Evolutionary conservation across 2,329 filamentous ascomycete genomes (phyloP).

Genomic region (Ophiostoma pallidulum): DNA sequence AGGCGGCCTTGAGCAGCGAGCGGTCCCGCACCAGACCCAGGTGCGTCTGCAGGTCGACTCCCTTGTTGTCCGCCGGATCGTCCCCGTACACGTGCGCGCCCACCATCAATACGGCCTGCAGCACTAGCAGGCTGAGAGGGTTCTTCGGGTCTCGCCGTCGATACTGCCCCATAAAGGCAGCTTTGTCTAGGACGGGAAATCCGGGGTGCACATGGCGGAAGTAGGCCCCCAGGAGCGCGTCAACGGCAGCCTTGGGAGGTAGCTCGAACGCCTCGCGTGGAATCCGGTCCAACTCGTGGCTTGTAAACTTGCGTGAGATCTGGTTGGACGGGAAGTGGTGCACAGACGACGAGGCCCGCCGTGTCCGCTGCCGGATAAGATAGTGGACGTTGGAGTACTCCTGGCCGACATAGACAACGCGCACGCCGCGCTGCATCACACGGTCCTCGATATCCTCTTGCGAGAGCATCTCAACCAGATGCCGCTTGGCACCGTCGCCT

Average conservation of each 20-base stretch:
- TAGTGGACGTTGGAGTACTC: constrained; percentile 48
- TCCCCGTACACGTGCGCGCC: constrained; percentile 41
- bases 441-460: constrained; percentile 14
- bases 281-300: constrained; percentile 33
- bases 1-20: constrained; percentile 30
- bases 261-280: constrained; percentile 39
- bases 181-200: constrained; percentile 76
- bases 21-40: background rate
- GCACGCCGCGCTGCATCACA: constrained; percentile 14
- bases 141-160: constrained; percentile 56
- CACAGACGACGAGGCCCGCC: constrained; percentile 17
- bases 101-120: constrained; percentile 73
- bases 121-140: constrained; percentile 74
- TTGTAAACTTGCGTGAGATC: constrained; percentile 31
- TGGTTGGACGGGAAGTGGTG: constrained; percentile 32
- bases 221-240: constrained; percentile 48
- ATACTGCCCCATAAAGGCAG: constrained; percentile 72
- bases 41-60: background rate
- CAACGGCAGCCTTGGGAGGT: constrained; percentile 37
- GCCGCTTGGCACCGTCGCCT: constrained; percentile 7
- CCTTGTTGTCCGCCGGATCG: too few species aligned
- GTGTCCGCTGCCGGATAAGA: constrained; percentile 38
- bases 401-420: constrained; percentile 43
- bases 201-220: constrained; percentile 88
- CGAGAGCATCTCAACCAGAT: constrained; percentile 13